Evolutionary conservation across 2,329 filamentous ascomycete genomes (phyloP), one percentile per base, ranked within the genome.

Genomic region (Neofusicoccum laricinum): DNA sequence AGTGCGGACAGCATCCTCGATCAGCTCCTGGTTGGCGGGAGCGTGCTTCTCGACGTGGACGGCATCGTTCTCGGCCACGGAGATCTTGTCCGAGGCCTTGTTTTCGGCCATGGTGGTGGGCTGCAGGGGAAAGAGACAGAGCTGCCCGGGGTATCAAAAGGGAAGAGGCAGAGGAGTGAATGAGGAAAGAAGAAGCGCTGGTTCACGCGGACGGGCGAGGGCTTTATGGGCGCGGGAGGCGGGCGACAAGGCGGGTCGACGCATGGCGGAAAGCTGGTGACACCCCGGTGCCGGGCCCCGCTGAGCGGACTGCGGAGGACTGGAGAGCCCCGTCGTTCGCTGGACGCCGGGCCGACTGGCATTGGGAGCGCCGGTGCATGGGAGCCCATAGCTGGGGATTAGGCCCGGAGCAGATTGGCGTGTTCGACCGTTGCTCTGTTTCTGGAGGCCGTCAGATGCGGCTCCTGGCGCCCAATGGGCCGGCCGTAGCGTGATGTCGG

Each of bases 11-110:
- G 51, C 63, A 14, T 64, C 53, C 40, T 64, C 51, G 25, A 64
- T 51, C 45, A 38, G 4, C n/a, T 48, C 53, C 11, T 59, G 14
- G 17, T 58, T 59, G 53, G 12, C 25, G 51, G 36, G 32, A 6
- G 19, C 45, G 34, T 50, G 34, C 48, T 64, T 64, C 45, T 64
- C 63, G 45, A 64, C 53, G 45, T 64, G 63, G 21, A 53, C 25
- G 40, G 63, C 21, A n/a, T 64, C 63, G 34, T 40, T 15, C 15
- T 10, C 11, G 17, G 49, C 10, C 21, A 30, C 61, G 38, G 38
- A 19, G 45, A 43, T 43, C 36, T 64, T 64, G 53, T 64, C 53
- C 34, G 30, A 21, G 38, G 38, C 21, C 21, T 58, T 64, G 40
- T 17, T 34, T 30, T 64, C 63, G 50, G 61, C 41, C 63, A 64